Evolutionary conservation across 2,329 filamentous ascomycete genomes (phyloP), one percentile per base, ranked within the genome.

Genomic region (Colletotrichum tropicicola): DNA sequence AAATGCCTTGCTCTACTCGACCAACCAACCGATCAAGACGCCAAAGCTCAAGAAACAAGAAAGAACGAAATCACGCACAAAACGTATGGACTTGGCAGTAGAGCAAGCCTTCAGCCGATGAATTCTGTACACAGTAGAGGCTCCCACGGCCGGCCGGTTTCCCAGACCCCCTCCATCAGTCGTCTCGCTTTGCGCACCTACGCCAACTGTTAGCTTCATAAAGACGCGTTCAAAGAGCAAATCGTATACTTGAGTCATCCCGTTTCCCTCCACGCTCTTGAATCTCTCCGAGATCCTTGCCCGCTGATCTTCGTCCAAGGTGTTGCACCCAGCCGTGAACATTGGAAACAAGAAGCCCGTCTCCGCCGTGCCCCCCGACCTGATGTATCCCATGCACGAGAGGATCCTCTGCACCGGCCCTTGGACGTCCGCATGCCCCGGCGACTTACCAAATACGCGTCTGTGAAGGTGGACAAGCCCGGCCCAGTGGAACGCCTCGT

Each of bases 241-340:
- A 39, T 8, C 6, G 19, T 70, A 17, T 45, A 91, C 91, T 82
- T 95, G 92, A 66, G 87, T 91, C 87, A 95, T 89, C 5, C 92
- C 92, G 68, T 90, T 89, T 5, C 85, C 87, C 77, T 95, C 92
- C 1, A 93, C 86, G 17, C 84, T 84, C 73, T 83, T 82, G 72
- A 96, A 82, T 49, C 92, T 82, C 69, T 88, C 85, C 71, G 92
- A 79, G 37, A 95, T 87, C 71, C 87, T 83, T 23, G 79, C 78
- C 52, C 89, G 82, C 69, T 91, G 86, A 3, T 76, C 77, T 32
- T 80, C 71, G 51, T 89, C 85, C 59, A 79, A 79, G 1, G 89
- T 88, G 74, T 96, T 91, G 69, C 92, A 94, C 0, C 92, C 93
- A 1, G 92, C 92, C 1, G 91, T 92, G 75, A 96, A 96, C 78